These are phyloP conservation scores for Nyssa sinensis DNA, from an alignment of 148 eudicot species.

Conservation along the genomic window DNA sequence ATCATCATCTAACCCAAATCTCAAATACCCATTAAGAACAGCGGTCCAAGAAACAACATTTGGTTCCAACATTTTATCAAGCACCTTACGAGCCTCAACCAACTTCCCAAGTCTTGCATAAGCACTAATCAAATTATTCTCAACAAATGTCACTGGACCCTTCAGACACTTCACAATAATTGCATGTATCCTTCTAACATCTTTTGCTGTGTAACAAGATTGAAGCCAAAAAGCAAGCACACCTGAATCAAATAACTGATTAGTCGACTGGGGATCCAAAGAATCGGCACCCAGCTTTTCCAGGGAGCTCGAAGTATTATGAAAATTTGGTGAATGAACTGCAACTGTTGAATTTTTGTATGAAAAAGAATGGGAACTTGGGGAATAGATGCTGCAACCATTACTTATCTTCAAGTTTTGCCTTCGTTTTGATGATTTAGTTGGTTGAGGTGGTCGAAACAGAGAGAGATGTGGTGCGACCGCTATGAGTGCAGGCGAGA, in stretches of 20 bases:
- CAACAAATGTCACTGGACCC: conserved; percentile 26
- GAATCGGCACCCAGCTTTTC: conserved; percentile 13
- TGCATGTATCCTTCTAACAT: conserved; percentile 45
- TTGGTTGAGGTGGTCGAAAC: conserved; percentile 3
- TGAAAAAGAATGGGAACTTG: conserved; percentile 5
- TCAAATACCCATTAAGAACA: conserved; percentile 72
- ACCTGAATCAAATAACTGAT: conserved; percentile 18
- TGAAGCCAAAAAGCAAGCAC: conserved; percentile 38
- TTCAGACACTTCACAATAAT: conserved; percentile 37
- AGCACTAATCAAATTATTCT: conserved; percentile 58
- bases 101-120: conserved; percentile 46
- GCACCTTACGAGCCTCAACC: conserved; percentile 61
- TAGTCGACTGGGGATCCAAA: not conserved
- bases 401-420: not conserved
- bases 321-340: not conserved
- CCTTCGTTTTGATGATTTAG: not conserved
- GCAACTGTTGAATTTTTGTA: not conserved
- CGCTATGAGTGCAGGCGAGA: not conserved
- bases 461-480: conserved; percentile 6
- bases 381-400: not conserved
- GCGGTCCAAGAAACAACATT: conserved; percentile 88
- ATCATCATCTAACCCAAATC: conserved; percentile 46
- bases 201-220: conserved; percentile 35
- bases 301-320: conserved; percentile 6
- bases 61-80: conserved; percentile 59